Percentiles rank a stretch among this genome's conserved stretches.
phyloP scores from a whole-genome alignment of 352 stramenopile genomes.

The Phytophthora sp. region DNA sequence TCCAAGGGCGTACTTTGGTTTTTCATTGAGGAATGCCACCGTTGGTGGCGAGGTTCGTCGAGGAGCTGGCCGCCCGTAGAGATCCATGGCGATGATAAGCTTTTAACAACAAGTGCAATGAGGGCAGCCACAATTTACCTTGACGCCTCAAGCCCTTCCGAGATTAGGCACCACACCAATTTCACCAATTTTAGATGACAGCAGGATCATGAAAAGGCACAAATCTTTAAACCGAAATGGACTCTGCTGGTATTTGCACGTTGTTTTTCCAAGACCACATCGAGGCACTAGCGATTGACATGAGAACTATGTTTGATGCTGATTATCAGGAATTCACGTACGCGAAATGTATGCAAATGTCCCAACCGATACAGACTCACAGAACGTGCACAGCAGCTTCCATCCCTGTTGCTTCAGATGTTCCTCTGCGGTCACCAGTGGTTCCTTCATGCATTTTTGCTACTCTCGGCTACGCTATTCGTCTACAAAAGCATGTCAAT shows the following conservation, averaged over 20 bases:
- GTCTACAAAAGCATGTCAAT: slow-evolving; percentile 68
- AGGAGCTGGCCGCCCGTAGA: slow-evolving; percentile 49
- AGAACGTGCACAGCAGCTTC: slow-evolving; percentile 33
- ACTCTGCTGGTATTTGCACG: no score
- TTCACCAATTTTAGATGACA: no score
- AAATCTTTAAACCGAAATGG: no score
- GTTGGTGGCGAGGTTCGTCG: slow-evolving; percentile 23
- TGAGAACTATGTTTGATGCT: no score
- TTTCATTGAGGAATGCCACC: slow-evolving; percentile 53
- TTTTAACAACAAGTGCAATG: neutral
- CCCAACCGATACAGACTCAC: neutral
- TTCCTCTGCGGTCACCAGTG: slow-evolving; percentile 73
- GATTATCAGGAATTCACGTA: no score
- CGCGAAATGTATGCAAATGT: no score
- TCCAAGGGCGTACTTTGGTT: slow-evolving; percentile 23
- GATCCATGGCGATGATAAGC: slow-evolving; percentile 32
- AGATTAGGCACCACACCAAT: no score
- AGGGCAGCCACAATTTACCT: neutral
- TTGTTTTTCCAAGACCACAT: no score
- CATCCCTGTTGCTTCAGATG: slow-evolving; percentile 66
- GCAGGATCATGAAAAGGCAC: no score
- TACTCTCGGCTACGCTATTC: slow-evolving; percentile 55
- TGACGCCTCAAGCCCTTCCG: neutral
- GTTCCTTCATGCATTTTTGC: slow-evolving; percentile 71
- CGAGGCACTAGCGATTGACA: no score